Evolutionary conservation across 805 yeast genomes (phyloP), one percentile per base, ranked within the genome.

Genomic region (Barnettozyma wickerhamii): DNA sequence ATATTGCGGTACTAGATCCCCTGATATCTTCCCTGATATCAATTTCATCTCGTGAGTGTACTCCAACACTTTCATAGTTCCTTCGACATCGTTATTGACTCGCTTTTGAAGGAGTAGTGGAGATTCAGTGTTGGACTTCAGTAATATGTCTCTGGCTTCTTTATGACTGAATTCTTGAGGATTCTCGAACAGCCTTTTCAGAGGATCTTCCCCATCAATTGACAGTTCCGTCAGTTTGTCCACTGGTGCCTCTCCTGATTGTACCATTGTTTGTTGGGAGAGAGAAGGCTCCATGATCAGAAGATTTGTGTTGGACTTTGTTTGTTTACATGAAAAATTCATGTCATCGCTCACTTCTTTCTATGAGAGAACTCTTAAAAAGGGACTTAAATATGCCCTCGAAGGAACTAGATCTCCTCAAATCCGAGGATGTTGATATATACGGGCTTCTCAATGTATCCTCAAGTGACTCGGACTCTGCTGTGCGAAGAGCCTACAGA

Each of bases 401-500:
- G 5, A 56, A 52, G 30, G 59, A 49, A 7, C 19, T 53, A 9
- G 54, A 49, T 3, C 31, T 30, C 7, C 44, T 56, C 26, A 52
- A 47, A 30, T 27, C 23, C 7, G 33, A 41, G 24, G 35, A 45
- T 7, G 40, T 50, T 4, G 46, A 56, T 30, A 35, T 77, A 48
- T 85, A 85, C 63, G 86, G 79, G 52, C 63, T 74, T 14, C 70
- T 85, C 50, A 88, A 86, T 35, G 84, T 84, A 17, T 62, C 82
- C 12, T 74, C 79, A 27, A 41, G 38, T 42, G 86, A 91, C 17
- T 59, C 73, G 17, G 89, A 80, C 36, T 58, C 70, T 21, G 82
- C 77, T 56, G 75, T 84, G 59, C 81, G 82, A 62, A 83, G 81
- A 58, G 90, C 91, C 14, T 84, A 84, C 65, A 77, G 93, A 69